Base-by-base conservation (phyloP, 805 yeast genomes). In the Clavispora carvajalis region DNA sequence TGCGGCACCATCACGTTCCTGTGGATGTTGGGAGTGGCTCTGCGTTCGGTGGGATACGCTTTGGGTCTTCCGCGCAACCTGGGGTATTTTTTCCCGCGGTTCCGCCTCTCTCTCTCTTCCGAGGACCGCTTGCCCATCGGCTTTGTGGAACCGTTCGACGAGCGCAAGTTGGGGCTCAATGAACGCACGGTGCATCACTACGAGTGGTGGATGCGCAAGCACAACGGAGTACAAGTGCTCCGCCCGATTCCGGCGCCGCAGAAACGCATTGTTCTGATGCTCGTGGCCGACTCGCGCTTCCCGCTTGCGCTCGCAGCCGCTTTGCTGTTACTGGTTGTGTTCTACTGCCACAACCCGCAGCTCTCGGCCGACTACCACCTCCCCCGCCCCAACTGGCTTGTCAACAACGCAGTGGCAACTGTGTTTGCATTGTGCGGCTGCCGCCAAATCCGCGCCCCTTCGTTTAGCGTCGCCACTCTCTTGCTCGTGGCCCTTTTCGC, bases 401-500 rank as follows among this genome's bases (percentile, higher is more conserved):
- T 74, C 21, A 59, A 62, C 21, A 77, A 80, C 51, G 22, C 71
- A 0, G 42, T 70, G 10, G 74, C 76, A 2, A 48, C 65, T 11
- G 62, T 63, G 22, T 56, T 75, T 23, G 71, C 77, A 2, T 56
- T 79, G 6, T 65, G 58, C 49, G 69, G 76, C 1, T 64, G 79
- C 17, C 53, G 61, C 12, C 47, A 51, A 22, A 41, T 69, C 7
- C 59, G 63, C 37, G 43, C 80, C 10, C 59, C 70, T 13, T 70
- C 66, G 33, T 74, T 80, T 51, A 65, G 60, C 38, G 60, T 73
- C 1, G 80, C 76, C 3, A 51, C 65, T 12, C 45, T 74, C 9
- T 52, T 80, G 24, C 59, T 82, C 18, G 42, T 49, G 2, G 74
- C 74, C 2, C 67, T 82, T 33, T 79, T 81, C 49, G 47, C 74